phyloP scores from a whole-genome alignment of 2,329 filamentous ascomycete species.

The Cladophialophora chaetospira region DNA sequence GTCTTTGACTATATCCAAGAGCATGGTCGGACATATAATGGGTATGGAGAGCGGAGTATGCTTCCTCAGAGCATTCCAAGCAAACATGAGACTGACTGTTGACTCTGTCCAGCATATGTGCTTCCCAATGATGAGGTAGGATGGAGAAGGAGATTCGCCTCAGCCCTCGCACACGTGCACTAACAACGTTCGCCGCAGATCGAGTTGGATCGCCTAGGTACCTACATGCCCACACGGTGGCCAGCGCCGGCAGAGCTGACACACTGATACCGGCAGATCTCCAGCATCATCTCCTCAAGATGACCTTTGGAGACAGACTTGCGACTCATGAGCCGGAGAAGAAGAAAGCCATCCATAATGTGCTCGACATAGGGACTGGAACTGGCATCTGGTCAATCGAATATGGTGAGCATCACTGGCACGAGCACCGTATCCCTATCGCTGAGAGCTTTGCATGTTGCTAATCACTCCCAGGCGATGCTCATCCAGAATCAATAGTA shows the following conservation, averaged over 20 bases:
- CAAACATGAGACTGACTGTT: conserved; percentile 2
- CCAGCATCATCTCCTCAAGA: conserved; percentile 40
- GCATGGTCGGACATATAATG: conserved; percentile 21
- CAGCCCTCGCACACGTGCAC: neutral
- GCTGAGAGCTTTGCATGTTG: too few relatives aligned
- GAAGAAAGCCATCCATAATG: conserved; percentile 31
- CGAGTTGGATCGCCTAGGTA: conserved; percentile 23
- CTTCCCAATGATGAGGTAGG: conserved; percentile 35
- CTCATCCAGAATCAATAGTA: conserved; percentile 19
- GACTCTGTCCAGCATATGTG: conserved; percentile 13
- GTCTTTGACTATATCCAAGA: conserved; percentile 21
- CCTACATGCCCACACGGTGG: neutral
- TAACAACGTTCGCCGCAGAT: conserved; percentile 8
- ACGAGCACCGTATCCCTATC: too few relatives aligned
- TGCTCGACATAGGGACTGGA: conserved; percentile 42
- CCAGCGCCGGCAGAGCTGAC: neutral
- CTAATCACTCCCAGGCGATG: conserved; percentile 18
- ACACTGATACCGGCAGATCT: conserved; percentile 31
- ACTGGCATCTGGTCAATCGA: conserved; percentile 44
- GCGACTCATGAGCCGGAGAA: conserved; percentile 25
- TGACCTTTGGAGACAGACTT: conserved; percentile 39
- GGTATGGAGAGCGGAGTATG: conserved; percentile 39
- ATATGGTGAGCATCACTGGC: conserved; percentile 16
- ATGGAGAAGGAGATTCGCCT: neutral
- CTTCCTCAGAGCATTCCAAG: conserved; percentile 33